Conservation (phyloP, 768 basidiomycete species). For the Termitomyces sp. region DNA sequence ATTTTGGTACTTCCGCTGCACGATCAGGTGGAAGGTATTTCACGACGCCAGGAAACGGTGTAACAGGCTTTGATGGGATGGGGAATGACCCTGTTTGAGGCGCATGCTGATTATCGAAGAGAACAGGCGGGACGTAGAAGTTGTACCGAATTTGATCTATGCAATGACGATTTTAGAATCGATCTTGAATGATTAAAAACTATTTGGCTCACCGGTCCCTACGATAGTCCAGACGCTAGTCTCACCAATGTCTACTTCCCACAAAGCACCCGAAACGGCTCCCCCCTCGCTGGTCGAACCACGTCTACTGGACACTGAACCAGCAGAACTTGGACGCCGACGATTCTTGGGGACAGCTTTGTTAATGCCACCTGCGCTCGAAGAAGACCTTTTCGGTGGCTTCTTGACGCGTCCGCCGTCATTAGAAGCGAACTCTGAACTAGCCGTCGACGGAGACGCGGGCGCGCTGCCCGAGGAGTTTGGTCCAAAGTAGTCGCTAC, state of each 20-base stretch:
- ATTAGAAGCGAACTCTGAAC: slow-evolving; percentile 66
- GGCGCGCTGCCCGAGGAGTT: slow-evolving; percentile 60
- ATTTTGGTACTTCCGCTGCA: slow-evolving; percentile 77
- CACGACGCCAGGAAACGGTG: slow-evolving; percentile 81
- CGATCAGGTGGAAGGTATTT: slow-evolving; percentile 91
- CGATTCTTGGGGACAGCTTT: slow-evolving; percentile 54
- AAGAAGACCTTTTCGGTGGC: slow-evolving; percentile 60
- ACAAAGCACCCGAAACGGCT: slow-evolving; percentile 73
- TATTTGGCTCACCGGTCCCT: slow-evolving; percentile 62
- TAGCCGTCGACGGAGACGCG: slow-evolving; percentile 55
- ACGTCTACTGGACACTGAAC: slow-evolving; percentile 61
- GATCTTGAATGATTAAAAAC: neutral
- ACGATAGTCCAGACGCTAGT: slow-evolving; percentile 95
- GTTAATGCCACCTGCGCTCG: slow-evolving; percentile 57
- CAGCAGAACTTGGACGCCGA: slow-evolving; percentile 73
- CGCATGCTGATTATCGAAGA: slow-evolving; percentile 78
- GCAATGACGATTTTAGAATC: neutral
- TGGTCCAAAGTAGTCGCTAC: slow-evolving; percentile 64
- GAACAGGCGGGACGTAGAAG: slow-evolving; percentile 83
- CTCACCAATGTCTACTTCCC: slow-evolving; percentile 90
- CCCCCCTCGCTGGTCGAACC: slow-evolving; percentile 63
- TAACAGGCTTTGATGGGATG: slow-evolving; percentile 76
- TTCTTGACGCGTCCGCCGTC: slow-evolving; percentile 85
- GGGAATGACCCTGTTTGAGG: slow-evolving; percentile 70
- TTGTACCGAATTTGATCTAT: slow-evolving; percentile 89